phyloP scores from a whole-genome alignment of 768 basidiomycete species.

The Mycena chlorophos region DNA sequence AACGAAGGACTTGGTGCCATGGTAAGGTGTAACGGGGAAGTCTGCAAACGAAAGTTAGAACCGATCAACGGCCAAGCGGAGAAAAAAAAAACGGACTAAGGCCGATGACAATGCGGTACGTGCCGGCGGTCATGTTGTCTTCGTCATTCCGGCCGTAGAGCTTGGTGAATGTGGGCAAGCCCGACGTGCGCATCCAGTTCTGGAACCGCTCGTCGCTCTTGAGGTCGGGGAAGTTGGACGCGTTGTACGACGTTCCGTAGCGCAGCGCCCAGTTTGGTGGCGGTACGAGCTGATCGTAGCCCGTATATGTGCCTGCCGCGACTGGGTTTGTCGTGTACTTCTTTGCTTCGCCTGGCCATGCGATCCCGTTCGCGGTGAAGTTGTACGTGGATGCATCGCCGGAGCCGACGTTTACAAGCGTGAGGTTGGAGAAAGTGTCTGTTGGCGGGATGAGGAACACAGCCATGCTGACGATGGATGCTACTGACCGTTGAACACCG shows the following conservation, averaged over 20 bases:
- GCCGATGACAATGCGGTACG: conserved; percentile 72
- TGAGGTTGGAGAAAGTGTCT: conserved; percentile 81
- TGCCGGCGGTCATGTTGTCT: conserved; percentile 66
- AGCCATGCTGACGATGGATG: background rate
- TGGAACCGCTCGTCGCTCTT: conserved; percentile 88
- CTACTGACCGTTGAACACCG: conserved; percentile 86
- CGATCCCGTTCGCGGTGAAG: conserved; percentile 79
- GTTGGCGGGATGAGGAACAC: conserved; percentile 1
- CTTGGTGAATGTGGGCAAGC: conserved; percentile 95
- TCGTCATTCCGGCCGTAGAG: conserved; percentile 90
- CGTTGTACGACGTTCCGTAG: conserved; percentile 75
- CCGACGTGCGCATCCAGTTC: conserved; percentile 99
- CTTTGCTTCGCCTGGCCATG: conserved; percentile 94
- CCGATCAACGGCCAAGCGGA: background rate
- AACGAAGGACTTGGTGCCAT: conserved; percentile 94
- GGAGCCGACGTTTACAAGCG: conserved; percentile 52
- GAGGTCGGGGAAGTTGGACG: conserved; percentile 67
- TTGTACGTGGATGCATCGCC: conserved; percentile 55
- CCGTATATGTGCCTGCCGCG: conserved; percentile 48
- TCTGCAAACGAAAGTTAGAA: conserved; percentile 51
- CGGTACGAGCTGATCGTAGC: conserved; percentile 70
- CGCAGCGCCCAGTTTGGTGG: conserved; percentile 87
- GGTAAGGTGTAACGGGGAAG: conserved; percentile 88
- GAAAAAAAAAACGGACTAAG: conserved; percentile 63
- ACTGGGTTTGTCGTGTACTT: conserved; percentile 74